Evolutionary conservation across 768 basidiomycete species (phyloP).

Genomic region (Leccinum subgranulosum): DNA sequence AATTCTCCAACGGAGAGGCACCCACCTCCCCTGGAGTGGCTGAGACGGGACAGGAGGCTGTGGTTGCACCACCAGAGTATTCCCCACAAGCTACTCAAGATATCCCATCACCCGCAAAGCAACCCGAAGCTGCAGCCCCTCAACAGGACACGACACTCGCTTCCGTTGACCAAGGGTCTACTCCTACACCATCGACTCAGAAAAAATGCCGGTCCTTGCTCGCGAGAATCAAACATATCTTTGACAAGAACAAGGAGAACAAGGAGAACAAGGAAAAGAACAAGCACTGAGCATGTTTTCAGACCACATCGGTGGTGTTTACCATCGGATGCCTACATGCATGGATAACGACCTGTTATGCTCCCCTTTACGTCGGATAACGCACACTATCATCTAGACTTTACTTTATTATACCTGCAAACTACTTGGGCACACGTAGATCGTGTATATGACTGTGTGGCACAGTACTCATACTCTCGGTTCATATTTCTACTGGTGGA

Average conservation of each 20-base stretch:
- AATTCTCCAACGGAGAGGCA: background rate
- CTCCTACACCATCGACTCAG: constrained; percentile 29
- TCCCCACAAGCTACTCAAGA: background rate
- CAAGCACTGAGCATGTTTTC: background rate
- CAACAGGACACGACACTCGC: background rate
- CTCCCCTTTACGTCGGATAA: constrained; percentile 11
- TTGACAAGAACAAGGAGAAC: constrained; percentile 48
- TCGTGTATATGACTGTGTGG: constrained; percentile 15
- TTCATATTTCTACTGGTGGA: constrained; percentile 26
- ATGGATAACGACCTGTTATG: constrained; percentile 18
- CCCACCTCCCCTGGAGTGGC: background rate
- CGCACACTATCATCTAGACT: constrained; percentile 14
- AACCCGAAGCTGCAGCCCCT: background rate
- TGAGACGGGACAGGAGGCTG: constrained; percentile 1
- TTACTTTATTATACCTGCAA: constrained; percentile 18
- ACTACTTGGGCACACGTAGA: constrained; percentile 11
- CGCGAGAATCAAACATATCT: constrained; percentile 50
- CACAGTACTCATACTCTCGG: constrained; percentile 1
- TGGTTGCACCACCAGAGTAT: background rate
- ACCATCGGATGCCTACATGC: constrained; percentile 4
- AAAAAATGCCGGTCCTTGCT: constrained; percentile 57
- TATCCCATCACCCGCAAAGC: background rate
- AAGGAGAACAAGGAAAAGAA: constrained; percentile 31
- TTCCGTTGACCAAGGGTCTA: background rate
- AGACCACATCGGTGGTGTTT: background rate